Base-by-base conservation (phyloP, 2,329 filamentous ascomycete genomes). In the Acrocalymma vagum region DNA sequence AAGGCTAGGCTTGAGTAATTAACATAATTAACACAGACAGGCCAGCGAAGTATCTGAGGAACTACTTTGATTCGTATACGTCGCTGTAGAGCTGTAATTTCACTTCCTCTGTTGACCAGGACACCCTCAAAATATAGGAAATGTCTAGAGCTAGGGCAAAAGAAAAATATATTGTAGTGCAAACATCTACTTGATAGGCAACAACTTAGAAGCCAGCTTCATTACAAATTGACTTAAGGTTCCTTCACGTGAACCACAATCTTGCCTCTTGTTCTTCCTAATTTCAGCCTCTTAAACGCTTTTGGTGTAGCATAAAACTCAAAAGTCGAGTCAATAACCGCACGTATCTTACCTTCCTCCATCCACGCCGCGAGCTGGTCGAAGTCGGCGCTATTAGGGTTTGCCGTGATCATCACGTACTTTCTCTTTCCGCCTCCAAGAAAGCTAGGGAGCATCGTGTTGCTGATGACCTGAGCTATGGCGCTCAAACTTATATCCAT, bases 241-340 rank as follows among this genome's bases (percentile, higher is more conserved):
- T n/a, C n/a, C 37, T 52, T 59, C 22, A 69, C 61, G 31, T 55
- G 61, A 8, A 76, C 53, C 3, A 87, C 72, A 48, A 87, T 67
- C 69, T 87, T 87, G 0, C 84, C 85, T 47, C 68, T 78, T 2
- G 78, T 73, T 22, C 77, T 73, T 0, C 78, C 78, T 0, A 71
- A 78, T 67, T 79, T 83, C 55, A 86, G 56, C 58, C 75, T 82
- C 60, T 78, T 75, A 63, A 80, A 83, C 2, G 82, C 84, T 55
- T 78, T 74, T 1, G 76, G 74, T 2, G 74, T 78, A 40, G 86
- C 76, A 29, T 81, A 79, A 58, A 82, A 81, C 9, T 73, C 68
- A 53, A 78, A 84, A 2, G 71, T 69, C 42, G 77, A 71, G 55
- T 85, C 84, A 28, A 86, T 65, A 0, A 83, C 72, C 1, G 75